phyloP scores from a whole-genome alignment of 2,329 filamentous ascomycete genomes.

The Colletotrichum cordylinicola region DNA sequence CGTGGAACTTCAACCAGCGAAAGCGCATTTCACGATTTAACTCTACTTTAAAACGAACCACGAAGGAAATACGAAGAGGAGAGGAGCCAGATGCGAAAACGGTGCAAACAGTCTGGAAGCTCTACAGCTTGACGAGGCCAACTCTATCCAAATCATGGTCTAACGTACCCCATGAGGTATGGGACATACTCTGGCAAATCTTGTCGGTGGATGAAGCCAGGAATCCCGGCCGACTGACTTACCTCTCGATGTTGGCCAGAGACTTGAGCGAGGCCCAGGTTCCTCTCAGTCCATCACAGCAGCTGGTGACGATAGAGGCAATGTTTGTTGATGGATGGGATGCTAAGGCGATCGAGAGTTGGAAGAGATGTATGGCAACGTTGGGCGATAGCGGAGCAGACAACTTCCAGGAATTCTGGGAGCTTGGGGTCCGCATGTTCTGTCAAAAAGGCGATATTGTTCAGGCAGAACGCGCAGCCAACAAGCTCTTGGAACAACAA shows the following conservation, averaged over 20 bases:
- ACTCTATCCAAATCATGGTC: constrained; percentile 52
- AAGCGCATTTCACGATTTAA: constrained; percentile 45
- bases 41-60: constrained; percentile 30
- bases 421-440: constrained; percentile 71
- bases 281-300: constrained; percentile 60
- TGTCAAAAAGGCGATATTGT: constrained; percentile 62
- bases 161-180: constrained; percentile 64
- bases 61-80: constrained; percentile 32
- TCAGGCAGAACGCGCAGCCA: constrained; percentile 61
- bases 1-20: constrained; percentile 42
- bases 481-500: constrained; percentile 55
- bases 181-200: constrained; percentile 71
- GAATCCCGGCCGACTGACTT: constrained; percentile 62
- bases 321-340: constrained; percentile 68
- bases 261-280: constrained; percentile 69
- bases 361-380: constrained; percentile 62
- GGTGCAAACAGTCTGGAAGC: constrained; percentile 51
- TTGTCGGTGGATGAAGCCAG: constrained; percentile 57
- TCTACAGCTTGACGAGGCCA: constrained; percentile 52
- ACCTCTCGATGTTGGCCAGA: constrained; percentile 65
- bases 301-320: constrained; percentile 72
- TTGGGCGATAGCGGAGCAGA: constrained; percentile 53
- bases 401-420: constrained; percentile 62
- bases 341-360: constrained; percentile 65
- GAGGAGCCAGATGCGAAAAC: constrained; percentile 32